A percentile compares a stretch with the other conserved stretches of the same genome.
phyloP scores from a whole-genome alignment of 2,329 filamentous ascomycete species.

The Pseudogymnoascus sp. region DNA sequence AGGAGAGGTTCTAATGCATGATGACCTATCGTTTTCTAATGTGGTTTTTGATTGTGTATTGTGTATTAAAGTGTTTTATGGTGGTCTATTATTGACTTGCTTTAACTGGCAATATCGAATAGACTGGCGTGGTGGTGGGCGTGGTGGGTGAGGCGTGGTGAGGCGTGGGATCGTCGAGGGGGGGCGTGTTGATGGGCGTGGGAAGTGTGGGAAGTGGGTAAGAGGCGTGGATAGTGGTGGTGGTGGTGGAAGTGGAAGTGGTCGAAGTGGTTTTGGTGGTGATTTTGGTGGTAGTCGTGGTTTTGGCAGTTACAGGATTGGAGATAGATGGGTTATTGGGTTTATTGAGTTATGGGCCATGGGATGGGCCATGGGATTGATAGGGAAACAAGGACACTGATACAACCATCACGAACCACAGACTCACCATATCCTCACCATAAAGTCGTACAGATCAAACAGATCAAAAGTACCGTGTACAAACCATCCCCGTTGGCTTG shows the following conservation, averaged over 20 bases:
- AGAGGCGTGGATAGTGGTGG: neutral
- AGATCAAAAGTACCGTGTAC: neutral
- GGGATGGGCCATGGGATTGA: too few relatives aligned
- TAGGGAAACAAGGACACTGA: neutral
- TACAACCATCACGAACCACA: neutral
- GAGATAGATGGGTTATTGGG: too few relatives aligned
- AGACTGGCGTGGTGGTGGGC: neutral
- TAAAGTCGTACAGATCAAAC: neutral
- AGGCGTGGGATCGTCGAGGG: neutral
- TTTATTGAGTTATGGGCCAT: too few relatives aligned
- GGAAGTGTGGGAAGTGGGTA: neutral
- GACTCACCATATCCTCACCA: too few relatives aligned
- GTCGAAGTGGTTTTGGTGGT: neutral
- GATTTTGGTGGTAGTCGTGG: too few relatives aligned
- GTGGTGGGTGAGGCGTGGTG: too few relatives aligned
- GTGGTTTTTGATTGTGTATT: neutral
- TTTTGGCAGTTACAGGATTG: neutral
- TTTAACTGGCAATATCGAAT: neutral
- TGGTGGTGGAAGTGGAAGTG: too few relatives aligned
- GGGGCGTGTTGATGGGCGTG: neutral
- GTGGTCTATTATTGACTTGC: neutral
- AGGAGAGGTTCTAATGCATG: neutral
- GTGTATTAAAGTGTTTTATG: neutral
- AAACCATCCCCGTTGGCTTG: neutral
- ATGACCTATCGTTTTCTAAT: neutral